phyloP scores from a whole-genome alignment of 2,329 filamentous ascomycete species.

The Colletotrichum tanaceti region DNA sequence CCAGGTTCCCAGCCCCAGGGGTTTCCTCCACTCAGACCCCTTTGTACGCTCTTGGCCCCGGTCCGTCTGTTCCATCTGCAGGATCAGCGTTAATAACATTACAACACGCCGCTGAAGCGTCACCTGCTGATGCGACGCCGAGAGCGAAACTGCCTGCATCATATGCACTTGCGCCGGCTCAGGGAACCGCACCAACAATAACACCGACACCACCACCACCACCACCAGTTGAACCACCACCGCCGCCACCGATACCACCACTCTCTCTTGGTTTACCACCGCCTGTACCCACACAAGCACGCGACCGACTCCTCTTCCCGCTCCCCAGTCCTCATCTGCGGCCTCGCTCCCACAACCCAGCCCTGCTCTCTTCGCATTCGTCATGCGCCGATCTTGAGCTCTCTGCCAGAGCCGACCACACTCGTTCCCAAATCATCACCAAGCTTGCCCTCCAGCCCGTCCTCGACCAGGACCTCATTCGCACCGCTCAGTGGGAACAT shows the following conservation, averaged over 20 bases:
- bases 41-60: constrained; percentile 18
- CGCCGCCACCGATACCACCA: constrained; percentile 8
- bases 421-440: constrained; percentile 38
- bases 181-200: constrained; percentile 16
- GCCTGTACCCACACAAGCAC: constrained; percentile 13
- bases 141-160: constrained; percentile 1
- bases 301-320: constrained; percentile 14
- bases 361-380: constrained; percentile 33
- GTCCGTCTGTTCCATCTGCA: constrained; percentile 33
- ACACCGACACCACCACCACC: background rate
- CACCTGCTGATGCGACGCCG: constrained; percentile 36
- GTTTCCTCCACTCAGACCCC: constrained; percentile 34
- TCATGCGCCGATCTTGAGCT: constrained; percentile 40
- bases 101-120: constrained; percentile 25
- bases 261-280: constrained; percentile 6
- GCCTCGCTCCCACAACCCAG: constrained; percentile 39
- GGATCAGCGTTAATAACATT: constrained; percentile 41
- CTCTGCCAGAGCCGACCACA: constrained; percentile 38
- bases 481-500: constrained; percentile 22
- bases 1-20: constrained; percentile 36
- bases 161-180: constrained; percentile 12
- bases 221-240: constrained; percentile 13
- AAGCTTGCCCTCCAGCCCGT: constrained; percentile 32
- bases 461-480: constrained; percentile 12
- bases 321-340: constrained; percentile 35